These are phyloP conservation scores for Fusarium domesticum DNA, from an alignment of 2,329 filamentous ascomycete species.

Conservation along the genomic window DNA sequence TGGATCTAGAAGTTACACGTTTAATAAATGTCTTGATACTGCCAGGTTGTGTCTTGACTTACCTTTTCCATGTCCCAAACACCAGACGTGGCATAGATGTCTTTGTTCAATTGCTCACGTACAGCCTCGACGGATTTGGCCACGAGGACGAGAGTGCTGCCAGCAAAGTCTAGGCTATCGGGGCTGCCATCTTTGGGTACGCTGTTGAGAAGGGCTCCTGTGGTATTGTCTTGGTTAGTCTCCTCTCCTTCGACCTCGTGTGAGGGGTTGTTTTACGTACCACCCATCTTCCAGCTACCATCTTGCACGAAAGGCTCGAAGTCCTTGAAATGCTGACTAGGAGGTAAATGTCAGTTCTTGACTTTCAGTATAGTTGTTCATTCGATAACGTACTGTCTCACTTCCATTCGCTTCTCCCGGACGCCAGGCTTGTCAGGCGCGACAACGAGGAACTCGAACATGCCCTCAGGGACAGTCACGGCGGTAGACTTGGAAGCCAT, in stretches of 20 bases:
- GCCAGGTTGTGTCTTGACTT: conserved; percentile 12
- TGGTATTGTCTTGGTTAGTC: neutral
- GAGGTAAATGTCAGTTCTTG: conserved; percentile 9
- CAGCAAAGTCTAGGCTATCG: conserved; percentile 65
- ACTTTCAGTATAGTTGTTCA: neutral
- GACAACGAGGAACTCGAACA: conserved; percentile 66
- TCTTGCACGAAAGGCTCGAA: conserved; percentile 51
- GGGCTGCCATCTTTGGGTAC: conserved; percentile 60
- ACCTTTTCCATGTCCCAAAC: conserved; percentile 80
- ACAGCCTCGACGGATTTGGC: conserved; percentile 70
- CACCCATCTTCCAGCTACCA: conserved; percentile 63
- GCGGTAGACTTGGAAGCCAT: conserved; percentile 29
- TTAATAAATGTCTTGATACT: conserved; percentile 1
- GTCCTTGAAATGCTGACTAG: conserved; percentile 52
- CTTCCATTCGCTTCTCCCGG: conserved; percentile 59
- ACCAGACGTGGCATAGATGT: conserved; percentile 67
- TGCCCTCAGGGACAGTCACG: conserved; percentile 25
- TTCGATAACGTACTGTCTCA: conserved; percentile 48
- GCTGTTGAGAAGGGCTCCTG: conserved; percentile 65
- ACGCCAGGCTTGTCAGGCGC: conserved; percentile 63
- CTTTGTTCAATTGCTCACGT: conserved; percentile 61
- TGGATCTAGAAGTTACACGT: conserved; percentile 38
- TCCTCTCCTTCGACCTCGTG: neutral
- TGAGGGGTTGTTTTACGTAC: conserved; percentile 38
- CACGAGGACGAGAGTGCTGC: conserved; percentile 65